Percentiles rank a stretch among this genome's conserved stretches.
phyloP scores from a whole-genome alignment of 2,329 filamentous ascomycete species.

The Botrytis deweyae region DNA sequence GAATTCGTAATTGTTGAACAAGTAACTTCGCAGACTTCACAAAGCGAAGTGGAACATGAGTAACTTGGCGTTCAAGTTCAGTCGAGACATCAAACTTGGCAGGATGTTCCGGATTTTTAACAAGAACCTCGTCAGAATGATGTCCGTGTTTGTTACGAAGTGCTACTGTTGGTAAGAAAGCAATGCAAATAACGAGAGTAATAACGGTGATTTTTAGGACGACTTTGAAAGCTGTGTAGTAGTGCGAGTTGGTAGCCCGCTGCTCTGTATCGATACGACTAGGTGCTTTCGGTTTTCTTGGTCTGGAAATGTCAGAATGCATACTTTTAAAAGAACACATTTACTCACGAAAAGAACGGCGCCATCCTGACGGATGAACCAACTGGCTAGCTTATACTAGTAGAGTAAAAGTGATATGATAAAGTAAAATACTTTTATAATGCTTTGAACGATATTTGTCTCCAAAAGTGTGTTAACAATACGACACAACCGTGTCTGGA shows the following conservation, averaged over 20 bases:
- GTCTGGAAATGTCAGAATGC: constrained; percentile 7
- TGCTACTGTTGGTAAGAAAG: constrained; percentile 7
- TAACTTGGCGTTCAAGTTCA: constrained; percentile 4
- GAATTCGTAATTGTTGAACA: constrained; percentile 3
- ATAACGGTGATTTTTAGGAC: constrained; percentile 11
- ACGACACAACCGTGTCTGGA: constrained; percentile 18
- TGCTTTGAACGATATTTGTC: constrained; percentile 15
- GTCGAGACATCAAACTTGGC: neutral
- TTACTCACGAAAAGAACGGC: constrained; percentile 11
- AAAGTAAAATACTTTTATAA: constrained; percentile 13
- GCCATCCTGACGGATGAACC: neutral
- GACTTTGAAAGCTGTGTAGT: constrained; percentile 12
- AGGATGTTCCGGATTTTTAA: neutral
- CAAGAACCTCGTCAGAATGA: neutral
- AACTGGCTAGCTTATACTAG: neutral
- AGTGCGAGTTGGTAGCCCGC: neutral
- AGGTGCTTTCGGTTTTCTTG: constrained; percentile 5
- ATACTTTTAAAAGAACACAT: neutral
- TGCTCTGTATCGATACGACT: neutral
- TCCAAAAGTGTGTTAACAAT: constrained; percentile 24
- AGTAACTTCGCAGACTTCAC: neutral
- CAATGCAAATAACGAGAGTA: constrained; percentile 17
- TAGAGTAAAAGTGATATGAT: neutral
- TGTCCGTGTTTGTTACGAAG: neutral
- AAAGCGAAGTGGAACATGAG: constrained; percentile 4